Base-by-base conservation (phyloP, 2,329 filamentous ascomycete genomes). In the Zymoseptoria ardabiliae region DNA sequence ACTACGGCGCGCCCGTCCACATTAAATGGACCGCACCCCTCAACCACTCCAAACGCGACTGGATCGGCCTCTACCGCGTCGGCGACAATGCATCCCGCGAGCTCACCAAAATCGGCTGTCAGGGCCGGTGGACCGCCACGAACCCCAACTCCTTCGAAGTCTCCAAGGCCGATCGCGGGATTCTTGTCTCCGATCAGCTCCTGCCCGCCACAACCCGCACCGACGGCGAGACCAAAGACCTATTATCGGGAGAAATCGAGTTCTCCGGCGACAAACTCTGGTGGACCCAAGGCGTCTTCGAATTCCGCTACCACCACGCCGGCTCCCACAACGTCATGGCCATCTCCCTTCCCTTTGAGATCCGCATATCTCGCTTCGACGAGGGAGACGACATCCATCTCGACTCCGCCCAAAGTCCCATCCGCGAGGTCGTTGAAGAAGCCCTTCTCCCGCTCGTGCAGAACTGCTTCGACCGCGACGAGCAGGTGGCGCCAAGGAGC, bases 281-380 rank as follows among this genome's bases (percentile, higher is more conserved):
- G 87, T 99, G 94, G 94, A 96, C 89, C 0, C 89, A 93, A 62
- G 94, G 94, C 57, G 89, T 95, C 2, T 99, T 96, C 70, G 94
- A 99, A 71, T 95, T 99, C 78, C 86, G 94, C 49, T 97, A 97
- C 76, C 94, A 99, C 75, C 94, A 99, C 75, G 87, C 90, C 66
- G 91, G 91, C 58, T 89, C 88, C 69, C 91, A 99, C 76, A 90
- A 89, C 66, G 92, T 96, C 70, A 94, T 99, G 89, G 85, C 91
- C 19, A 89, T 97, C 61, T 97, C 92, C 4, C 84, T 91, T 66
- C 92, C 94, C 0, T 99, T 99, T 68, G 93, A 97, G 74, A 88
- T 97, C 58, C 85, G 86, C 52, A 91, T 97, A 63, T 80, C 83
- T 30, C 87, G 86, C 50, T 96, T 96, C 68, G 88, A 91, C 63